Percentiles rank a stretch among this genome's conserved stretches.
Evolutionary conservation across 2,329 filamentous ascomycete species (phyloP).

Genomic region (Sporothrix humicola): DNA sequence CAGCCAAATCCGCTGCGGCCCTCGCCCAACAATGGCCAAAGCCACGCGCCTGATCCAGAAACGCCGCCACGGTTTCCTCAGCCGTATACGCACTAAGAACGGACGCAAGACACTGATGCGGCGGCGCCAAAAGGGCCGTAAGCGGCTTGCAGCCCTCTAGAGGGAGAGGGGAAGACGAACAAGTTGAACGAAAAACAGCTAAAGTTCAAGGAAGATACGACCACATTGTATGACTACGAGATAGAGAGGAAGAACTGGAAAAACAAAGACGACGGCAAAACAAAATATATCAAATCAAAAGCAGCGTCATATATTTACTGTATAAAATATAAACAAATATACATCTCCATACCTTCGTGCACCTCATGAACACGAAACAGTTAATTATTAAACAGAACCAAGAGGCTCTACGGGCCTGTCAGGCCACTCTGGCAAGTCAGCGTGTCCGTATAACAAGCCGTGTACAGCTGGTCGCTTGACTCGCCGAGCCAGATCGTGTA

Average conservation of each 20-base stretch:
- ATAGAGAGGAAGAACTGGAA: background rate
- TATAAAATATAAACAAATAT: slow-evolving; percentile 20
- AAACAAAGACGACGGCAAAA: slow-evolving; percentile 1
- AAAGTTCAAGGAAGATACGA: background rate
- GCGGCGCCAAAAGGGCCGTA: slow-evolving; percentile 58
- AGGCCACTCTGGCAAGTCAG: slow-evolving; percentile 46
- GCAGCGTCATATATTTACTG: slow-evolving; percentile 18
- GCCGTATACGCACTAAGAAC: slow-evolving; percentile 55
- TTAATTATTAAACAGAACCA: background rate
- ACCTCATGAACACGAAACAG: no score
- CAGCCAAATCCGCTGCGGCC: slow-evolving; percentile 62
- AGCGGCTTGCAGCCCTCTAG: slow-evolving; percentile 48
- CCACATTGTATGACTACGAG: slow-evolving; percentile 16
- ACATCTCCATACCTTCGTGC: background rate
- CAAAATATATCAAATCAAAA: background rate
- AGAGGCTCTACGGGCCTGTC: slow-evolving; percentile 41
- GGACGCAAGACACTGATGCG: slow-evolving; percentile 60
- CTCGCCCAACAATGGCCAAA: slow-evolving; percentile 62
- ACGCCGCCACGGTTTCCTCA: slow-evolving; percentile 63
- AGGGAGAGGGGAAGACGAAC: background rate
- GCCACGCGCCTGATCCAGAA: slow-evolving; percentile 63
- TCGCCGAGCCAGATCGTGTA: slow-evolving; percentile 55
- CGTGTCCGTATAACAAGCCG: slow-evolving; percentile 51
- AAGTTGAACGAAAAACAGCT: background rate
- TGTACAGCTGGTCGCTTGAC: slow-evolving; percentile 49